Evolutionary conservation across 139 green algal species (phyloP), one percentile per base, ranked within the genome.

Genomic region (Micractinium conductrix): DNA sequence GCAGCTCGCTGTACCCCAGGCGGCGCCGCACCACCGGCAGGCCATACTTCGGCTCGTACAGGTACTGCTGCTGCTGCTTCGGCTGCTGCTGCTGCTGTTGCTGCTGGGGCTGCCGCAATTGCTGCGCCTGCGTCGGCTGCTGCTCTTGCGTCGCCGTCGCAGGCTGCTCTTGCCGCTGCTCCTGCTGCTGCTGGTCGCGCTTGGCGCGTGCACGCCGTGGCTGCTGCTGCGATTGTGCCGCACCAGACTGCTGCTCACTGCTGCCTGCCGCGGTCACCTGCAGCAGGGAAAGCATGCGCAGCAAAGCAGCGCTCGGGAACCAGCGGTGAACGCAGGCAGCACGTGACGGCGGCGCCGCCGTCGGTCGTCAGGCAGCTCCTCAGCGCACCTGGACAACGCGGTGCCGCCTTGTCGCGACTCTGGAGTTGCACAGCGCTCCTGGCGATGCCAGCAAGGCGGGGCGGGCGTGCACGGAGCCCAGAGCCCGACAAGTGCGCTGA

Each of bases 1-100:
- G 81, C 82, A 96, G 86, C 48, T 95, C 86, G 12, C n/a, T 60
- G 68, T 93, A 93, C 12, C 28, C 70, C 0, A 91, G 73, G 58
- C 74, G 43, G 33, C 63, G n/a, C 19, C 85, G 50, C 22, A 93
- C 87, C 42, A 92, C 35, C 4, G 90, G 87, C 80, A 93, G 69
- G 40, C 87, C 90, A 30, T 80, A 86, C 71, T 74, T 84, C 1
- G 72, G 48, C 65, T 92, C 88, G 24, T 91, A 89, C 30, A 91
- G 78, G 83, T 83, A 88, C 81, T 88, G 70, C 80, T 87, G 82
- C 78, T 78, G 69, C 78, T 68, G 67, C 74, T 71, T 76, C 45
- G 50, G 69, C 67, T 65, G 68, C 81, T 83, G 72, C 50, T 55
- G 55, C 42, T 70, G 73, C 26, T 33, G 43, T 44, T 42, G 38